Evolutionary conservation across 1,284 basidiomycete genomes (phyloP).

Genomic region (Schizophyllum amplum): DNA sequence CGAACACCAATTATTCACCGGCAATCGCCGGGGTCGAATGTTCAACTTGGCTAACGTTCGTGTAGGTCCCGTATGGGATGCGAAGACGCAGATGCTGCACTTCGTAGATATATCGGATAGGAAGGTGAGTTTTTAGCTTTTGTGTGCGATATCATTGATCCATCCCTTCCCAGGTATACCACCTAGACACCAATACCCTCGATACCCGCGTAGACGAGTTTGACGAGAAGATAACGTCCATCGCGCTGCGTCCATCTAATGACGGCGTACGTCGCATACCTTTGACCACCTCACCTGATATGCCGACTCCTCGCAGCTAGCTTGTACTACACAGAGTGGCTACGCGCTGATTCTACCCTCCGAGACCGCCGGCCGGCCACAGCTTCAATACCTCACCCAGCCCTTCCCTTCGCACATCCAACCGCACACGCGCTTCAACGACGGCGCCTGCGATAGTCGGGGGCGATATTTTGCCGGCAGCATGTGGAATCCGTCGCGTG

Average conservation of each 20-base stretch:
- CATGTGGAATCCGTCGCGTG: slow-evolving; percentile 38
- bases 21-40: not conserved
- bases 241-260: slow-evolving; percentile 39
- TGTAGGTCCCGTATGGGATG: slow-evolving; percentile 55
- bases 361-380: slow-evolving; percentile 21
- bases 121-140: slow-evolving; percentile 29
- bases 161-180: slow-evolving; percentile 49
- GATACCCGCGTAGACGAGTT: slow-evolving; percentile 38
- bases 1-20: slow-evolving; percentile 5
- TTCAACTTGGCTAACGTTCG: slow-evolving; percentile 2
- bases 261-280: slow-evolving; percentile 33
- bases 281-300: slow-evolving; percentile 1
- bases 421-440: slow-evolving; percentile 53
- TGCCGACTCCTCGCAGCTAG: slow-evolving; percentile 31
- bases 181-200: slow-evolving; percentile 35
- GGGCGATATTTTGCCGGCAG: slow-evolving; percentile 63
- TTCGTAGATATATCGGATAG: slow-evolving; percentile 60
- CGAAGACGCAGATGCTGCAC: slow-evolving; percentile 42
- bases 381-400: slow-evolving; percentile 37
- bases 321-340: slow-evolving; percentile 44
- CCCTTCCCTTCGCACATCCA: slow-evolving; percentile 36
- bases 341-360: slow-evolving; percentile 36
- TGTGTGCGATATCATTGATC: not conserved
- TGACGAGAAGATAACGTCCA: slow-evolving; percentile 43
- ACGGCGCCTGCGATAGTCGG: slow-evolving; percentile 56